Base-by-base conservation (phyloP, 202 grass and related monocot genomes). In the Panicum hallii region DNA sequence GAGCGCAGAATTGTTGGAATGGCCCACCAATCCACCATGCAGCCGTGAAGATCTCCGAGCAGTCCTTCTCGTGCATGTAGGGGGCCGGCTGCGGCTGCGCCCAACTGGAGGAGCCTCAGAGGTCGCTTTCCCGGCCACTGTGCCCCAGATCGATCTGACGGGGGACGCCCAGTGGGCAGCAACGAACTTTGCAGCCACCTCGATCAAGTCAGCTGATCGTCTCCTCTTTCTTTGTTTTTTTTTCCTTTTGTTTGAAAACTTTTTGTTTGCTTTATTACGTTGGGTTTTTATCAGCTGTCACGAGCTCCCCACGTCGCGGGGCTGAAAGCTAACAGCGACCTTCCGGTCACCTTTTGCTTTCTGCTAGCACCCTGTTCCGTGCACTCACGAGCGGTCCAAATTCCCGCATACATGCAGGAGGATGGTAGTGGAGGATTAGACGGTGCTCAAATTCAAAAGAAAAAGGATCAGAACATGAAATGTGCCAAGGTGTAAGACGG, bases 51-150 rank as follows among this genome's bases (percentile, higher is more conserved):
- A 32, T 61, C 63, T 26, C 3, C 38, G 53, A 46, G 15, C 50
- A 58, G 41, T 75, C 68, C 19, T 53, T 60, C 11, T 77, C 73
- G 42, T 44, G 44, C 54, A 28, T 65, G 56, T 46, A 58, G 71
- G n/a, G 49, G 11, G 36, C n/a, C n/a, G n/a, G n/a, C n/a, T n/a
- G 9, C 11, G 56, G 46, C 68, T 32, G 46, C 58, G 9, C 26
- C 47, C 61, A 36, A 75, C 43, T 53, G 30, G 70, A 53, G 70
- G 70, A 53, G 70, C 77, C 72, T 58, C 67, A 74, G 0, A 49
- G 48, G 84, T 87, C 79, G 79, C 79, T 55, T 54, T 83, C 84
- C 13, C 11, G 49, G 11, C 57, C 58, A 34, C 48, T 34, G 8
- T 14, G 60, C 15, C 42, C 16, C 60, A 15, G 38, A 7, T 44